Conservation (phyloP, 805 yeast genomes). For the Metschnikowia cerradonensis region DNA sequence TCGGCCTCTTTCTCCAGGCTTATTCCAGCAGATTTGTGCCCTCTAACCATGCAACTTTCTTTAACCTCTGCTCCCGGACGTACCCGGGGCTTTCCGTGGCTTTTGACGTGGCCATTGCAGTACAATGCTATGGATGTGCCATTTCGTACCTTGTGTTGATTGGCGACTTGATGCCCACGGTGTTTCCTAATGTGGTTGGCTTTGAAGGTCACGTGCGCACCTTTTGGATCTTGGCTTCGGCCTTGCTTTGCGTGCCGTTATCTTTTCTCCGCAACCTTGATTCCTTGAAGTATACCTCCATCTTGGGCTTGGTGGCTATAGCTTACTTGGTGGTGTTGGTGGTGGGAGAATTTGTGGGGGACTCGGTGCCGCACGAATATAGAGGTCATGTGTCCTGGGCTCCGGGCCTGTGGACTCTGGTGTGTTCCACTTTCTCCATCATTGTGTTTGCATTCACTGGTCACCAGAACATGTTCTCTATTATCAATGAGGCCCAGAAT, state of each 20-base stretch:
- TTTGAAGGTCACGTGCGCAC: slow-evolving; percentile 34
- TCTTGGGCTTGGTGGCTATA: slow-evolving; percentile 78
- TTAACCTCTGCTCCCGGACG: slow-evolving; percentile 60
- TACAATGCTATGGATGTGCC: slow-evolving; percentile 78
- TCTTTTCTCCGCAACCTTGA: slow-evolving; percentile 73
- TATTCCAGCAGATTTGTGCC: slow-evolving; percentile 55
- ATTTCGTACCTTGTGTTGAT: slow-evolving; percentile 66
- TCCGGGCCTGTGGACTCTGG: slow-evolving; percentile 43
- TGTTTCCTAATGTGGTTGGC: slow-evolving; percentile 28
- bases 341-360: slow-evolving; percentile 58
- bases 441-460: slow-evolving; percentile 94
- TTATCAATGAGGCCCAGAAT: slow-evolving; percentile 73
- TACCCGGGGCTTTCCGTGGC: slow-evolving; percentile 63
- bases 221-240: slow-evolving; percentile 58
- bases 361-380: slow-evolving; percentile 44
- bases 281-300: slow-evolving; percentile 79
- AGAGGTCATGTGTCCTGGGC: slow-evolving; percentile 28
- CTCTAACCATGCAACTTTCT: slow-evolving; percentile 63
- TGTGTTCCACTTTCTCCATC: slow-evolving; percentile 75
- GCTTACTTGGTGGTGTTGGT: slow-evolving; percentile 73
- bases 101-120: slow-evolving; percentile 68
- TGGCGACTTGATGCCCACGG: slow-evolving; percentile 72
- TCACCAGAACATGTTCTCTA: slow-evolving; percentile 90
- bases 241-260: slow-evolving; percentile 48
- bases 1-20: slow-evolving; percentile 62